Evolutionary conservation across 225 moss, liverwort and hornwort species (phyloP).

Genomic region (Pseudisothecium myosuroides): DNA sequence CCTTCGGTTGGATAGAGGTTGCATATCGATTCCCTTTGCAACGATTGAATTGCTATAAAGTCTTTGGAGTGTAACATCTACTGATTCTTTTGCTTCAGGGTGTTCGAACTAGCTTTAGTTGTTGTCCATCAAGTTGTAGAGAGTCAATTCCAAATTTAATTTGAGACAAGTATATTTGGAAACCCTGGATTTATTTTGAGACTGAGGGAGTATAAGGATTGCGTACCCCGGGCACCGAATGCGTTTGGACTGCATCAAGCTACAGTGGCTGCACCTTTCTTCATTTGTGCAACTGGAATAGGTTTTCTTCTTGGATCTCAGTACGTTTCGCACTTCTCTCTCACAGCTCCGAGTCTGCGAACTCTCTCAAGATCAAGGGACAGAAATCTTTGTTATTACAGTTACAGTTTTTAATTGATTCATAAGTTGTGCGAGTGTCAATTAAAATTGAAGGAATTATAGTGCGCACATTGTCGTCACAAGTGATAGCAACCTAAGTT

Average conservation of each 20-base stretch:
- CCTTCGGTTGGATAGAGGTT: too few species aligned
- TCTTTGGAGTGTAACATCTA: too few species aligned
- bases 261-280: conserved; percentile 43
- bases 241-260: conserved; percentile 49
- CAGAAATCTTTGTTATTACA: background rate
- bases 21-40: too few species aligned
- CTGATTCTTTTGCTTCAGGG: too few species aligned
- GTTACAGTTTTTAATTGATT: background rate
- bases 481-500: background rate
- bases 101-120: too few species aligned
- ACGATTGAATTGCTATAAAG: too few species aligned
- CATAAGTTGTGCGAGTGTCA: background rate
- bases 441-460: background rate
- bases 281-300: conserved; percentile 28
- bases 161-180: too few species aligned
- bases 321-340: conserved; percentile 8
- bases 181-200: too few species aligned
- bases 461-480: background rate
- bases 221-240: conserved; percentile 7
- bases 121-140: too few species aligned
- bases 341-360: background rate
- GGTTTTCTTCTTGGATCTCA: conserved; percentile 56
- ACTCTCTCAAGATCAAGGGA: background rate
- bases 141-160: too few species aligned
- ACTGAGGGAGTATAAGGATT: too few species aligned